These are phyloP conservation scores for Emydomyces testavorans DNA, from an alignment of 2,329 filamentous ascomycete species.

Conservation along the genomic window DNA sequence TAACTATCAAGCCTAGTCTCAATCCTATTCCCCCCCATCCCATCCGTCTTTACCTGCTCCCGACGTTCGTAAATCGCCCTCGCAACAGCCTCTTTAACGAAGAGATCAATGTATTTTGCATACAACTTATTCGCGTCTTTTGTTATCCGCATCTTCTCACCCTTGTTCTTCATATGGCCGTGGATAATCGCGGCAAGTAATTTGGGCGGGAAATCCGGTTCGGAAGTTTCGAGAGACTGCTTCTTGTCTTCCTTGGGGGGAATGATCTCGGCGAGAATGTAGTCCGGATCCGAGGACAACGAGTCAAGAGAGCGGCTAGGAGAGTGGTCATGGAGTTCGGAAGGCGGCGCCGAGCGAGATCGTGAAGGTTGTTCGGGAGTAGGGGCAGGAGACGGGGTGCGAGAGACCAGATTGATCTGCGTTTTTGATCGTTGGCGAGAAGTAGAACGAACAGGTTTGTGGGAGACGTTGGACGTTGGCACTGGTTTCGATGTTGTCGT, in stretches of 20 bases:
- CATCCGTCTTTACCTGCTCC: constrained; percentile 29
- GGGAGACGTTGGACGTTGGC: constrained; percentile 13
- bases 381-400: constrained; percentile 2
- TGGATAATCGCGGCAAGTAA: constrained; percentile 68
- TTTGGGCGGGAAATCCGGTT: constrained; percentile 53
- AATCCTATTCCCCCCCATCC: constrained; percentile 21
- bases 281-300: constrained; percentile 34
- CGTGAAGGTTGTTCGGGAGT: constrained; percentile 1
- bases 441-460: constrained; percentile 13
- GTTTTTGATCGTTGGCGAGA: constrained; percentile 11
- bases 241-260: constrained; percentile 17
- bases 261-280: constrained; percentile 37
- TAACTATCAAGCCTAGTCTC: constrained; percentile 43
- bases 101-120: constrained; percentile 79
- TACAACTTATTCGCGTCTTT: constrained; percentile 66
- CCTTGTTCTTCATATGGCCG: constrained; percentile 57
- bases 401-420: constrained; percentile 9
- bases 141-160: constrained; percentile 57
- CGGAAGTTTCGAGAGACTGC: constrained; percentile 26
- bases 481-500: constrained; percentile 17
- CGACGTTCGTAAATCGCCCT: constrained; percentile 60
- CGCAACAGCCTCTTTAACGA: constrained; percentile 79
- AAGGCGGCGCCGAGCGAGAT: constrained; percentile 9
- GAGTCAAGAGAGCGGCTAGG: constrained; percentile 17
- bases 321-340: constrained; percentile 2